These are phyloP conservation scores for Rosa rugosa DNA, from an alignment of 306 rosid genomes.

Conservation along the genomic window DNA sequence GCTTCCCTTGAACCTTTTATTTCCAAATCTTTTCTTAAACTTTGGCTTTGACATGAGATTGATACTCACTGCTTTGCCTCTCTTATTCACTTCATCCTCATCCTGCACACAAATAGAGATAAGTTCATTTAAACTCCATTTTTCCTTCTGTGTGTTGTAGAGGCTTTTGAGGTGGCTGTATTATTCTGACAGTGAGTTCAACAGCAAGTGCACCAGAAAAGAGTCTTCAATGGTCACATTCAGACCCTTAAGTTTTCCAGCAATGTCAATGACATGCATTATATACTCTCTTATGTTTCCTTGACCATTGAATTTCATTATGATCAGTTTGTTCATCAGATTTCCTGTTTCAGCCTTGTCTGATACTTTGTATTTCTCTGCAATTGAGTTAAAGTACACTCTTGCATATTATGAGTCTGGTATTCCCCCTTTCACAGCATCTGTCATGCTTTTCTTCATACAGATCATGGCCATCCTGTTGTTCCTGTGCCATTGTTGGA, in stretches of 20 bases:
- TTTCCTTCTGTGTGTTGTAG: too few species aligned
- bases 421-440: not conserved
- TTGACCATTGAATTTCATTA: not conserved
- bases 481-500: not conserved
- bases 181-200: not conserved
- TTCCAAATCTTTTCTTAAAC: too few species aligned
- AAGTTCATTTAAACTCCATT: too few species aligned
- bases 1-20: too few species aligned
- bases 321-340: not conserved
- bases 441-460: not conserved
- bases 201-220: too few species aligned
- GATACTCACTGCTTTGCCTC: too few species aligned
- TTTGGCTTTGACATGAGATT: too few species aligned
- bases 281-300: too few species aligned
- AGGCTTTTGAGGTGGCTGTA: too few species aligned
- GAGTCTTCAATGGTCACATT: not conserved
- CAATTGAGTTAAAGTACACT: not conserved
- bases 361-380: not conserved
- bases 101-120: too few species aligned
- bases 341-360: not conserved
- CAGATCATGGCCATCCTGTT: not conserved
- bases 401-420: not conserved
- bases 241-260: not conserved
- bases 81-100: too few species aligned
- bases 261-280: not conserved